A percentile compares a stretch with the other conserved stretches of the same genome.
Evolutionary conservation across 805 yeast species (phyloP).

Genomic region (Myxozyma sirexii): DNA sequence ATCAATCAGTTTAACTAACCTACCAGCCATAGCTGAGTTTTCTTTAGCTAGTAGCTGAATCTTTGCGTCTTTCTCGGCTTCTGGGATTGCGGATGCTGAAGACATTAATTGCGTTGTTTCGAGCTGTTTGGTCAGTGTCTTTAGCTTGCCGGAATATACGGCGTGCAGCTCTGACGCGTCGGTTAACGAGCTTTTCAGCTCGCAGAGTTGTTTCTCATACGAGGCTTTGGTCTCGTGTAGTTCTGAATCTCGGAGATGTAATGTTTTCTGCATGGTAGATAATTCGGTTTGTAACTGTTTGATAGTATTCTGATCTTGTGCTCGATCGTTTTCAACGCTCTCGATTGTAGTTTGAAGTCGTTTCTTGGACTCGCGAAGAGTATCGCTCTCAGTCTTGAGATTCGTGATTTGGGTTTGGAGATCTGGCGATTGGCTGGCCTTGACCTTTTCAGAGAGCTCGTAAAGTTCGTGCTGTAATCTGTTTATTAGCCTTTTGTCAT

Average conservation of each 20-base stretch:
- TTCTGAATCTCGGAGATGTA: not conserved
- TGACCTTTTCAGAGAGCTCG: not conserved
- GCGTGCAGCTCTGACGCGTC: not conserved
- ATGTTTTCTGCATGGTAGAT: too few species aligned
- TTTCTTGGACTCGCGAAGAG: not conserved
- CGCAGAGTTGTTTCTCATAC: not conserved
- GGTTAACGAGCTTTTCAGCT: not conserved
- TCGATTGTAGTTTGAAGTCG: not conserved
- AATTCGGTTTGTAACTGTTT: conserved; percentile 12
- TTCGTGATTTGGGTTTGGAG: not conserved
- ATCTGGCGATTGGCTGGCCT: not conserved
- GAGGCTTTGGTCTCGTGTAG: not conserved
- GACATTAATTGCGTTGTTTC: not conserved
- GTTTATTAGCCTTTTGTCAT: not conserved
- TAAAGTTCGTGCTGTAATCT: conserved; percentile 6
- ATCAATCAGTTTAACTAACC: not conserved
- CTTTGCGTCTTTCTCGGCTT: not conserved
- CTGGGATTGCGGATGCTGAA: not conserved
- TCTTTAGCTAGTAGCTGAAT: not conserved
- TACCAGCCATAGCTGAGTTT: not conserved
- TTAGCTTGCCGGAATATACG: not conserved
- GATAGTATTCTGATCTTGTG: too few species aligned
- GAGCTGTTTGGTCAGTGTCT: not conserved
- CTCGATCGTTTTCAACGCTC: not conserved
- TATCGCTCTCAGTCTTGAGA: not conserved